phyloP scores from a whole-genome alignment of 75 land plant species.

The Selaginella moellendorffii region DNA sequence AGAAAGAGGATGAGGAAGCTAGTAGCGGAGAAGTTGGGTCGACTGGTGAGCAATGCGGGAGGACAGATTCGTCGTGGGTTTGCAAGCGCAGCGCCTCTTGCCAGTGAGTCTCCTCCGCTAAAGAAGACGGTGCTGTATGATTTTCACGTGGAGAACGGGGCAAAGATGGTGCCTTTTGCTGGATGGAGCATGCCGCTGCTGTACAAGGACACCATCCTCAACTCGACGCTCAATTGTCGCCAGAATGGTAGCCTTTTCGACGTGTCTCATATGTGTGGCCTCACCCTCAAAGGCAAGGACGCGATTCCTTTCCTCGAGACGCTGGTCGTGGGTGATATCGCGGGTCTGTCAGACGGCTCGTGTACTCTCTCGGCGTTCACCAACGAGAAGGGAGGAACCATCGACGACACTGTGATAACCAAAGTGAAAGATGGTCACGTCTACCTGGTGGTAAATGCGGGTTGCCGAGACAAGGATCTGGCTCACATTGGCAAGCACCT shows the following conservation, averaged over 20 bases:
- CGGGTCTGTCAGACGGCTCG: slow-evolving; percentile 49
- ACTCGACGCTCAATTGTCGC: slow-evolving; percentile 75
- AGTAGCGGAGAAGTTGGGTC: no score
- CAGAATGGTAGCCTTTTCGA: slow-evolving; percentile 79
- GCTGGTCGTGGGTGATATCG: slow-evolving; percentile 87
- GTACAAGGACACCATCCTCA: slow-evolving; percentile 96
- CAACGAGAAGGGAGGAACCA: slow-evolving; percentile 88
- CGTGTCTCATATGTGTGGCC: slow-evolving; percentile 96
- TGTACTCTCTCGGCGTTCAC: slow-evolving; percentile 89
- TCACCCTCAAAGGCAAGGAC: slow-evolving; percentile 68
- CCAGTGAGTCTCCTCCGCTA: slow-evolving; percentile 33
- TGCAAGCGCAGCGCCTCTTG: slow-evolving; percentile 18
- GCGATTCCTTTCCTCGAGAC: slow-evolving; percentile 63
- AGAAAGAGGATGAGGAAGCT: slow-evolving; percentile 1
- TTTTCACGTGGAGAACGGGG: slow-evolving; percentile 81
- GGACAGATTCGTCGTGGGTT: slow-evolving; percentile 25
- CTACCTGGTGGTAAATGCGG: slow-evolving; percentile 95
- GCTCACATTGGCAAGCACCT: slow-evolving; percentile 78
- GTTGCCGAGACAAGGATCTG: slow-evolving; percentile 93
- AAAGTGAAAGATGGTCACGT: slow-evolving; percentile 83
- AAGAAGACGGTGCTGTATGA: slow-evolving; percentile 86
- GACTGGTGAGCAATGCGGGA: slow-evolving; percentile 13
- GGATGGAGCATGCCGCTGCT: slow-evolving; percentile 99
- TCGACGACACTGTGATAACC: slow-evolving; percentile 94
- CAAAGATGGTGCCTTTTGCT: slow-evolving; percentile 97